A percentile compares a stretch with the other conserved stretches of the same genome.
These are phyloP conservation scores for Macadamia tetraphylla DNA, from an alignment of 164 flowering plant genomes.

Conservation along the genomic window DNA sequence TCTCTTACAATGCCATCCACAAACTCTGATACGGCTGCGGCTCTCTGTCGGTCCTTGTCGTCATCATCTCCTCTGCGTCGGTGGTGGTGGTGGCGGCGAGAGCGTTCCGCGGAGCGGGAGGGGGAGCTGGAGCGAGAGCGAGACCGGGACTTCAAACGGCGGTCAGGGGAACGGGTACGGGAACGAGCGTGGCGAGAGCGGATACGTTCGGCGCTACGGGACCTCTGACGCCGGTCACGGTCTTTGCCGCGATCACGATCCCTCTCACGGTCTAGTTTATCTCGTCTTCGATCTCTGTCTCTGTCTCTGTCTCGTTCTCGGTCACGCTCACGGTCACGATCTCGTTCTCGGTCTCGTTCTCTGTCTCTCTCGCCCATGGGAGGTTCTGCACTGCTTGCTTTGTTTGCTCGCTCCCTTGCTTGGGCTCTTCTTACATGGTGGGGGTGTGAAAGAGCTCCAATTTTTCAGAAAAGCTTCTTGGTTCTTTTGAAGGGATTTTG, in stretches of 20 bases:
- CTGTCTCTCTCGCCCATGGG: too few species aligned
- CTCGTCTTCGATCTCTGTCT: conserved; percentile 17
- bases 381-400: too few species aligned
- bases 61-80: conserved; percentile 29
- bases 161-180: conserved; percentile 32
- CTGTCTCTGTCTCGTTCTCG: conserved; percentile 20
- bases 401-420: too few species aligned
- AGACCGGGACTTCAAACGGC: conserved; percentile 29
- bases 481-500: too few species aligned
- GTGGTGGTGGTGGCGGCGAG: conserved; percentile 36
- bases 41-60: conserved; percentile 24
- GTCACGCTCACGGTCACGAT: conserved; percentile 14
- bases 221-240: conserved; percentile 34
- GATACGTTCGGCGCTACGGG: conserved; percentile 50
- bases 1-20: conserved; percentile 53
- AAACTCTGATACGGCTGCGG: conserved; percentile 33
- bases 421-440: too few species aligned
- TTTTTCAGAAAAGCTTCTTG: too few species aligned
- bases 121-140: conserved; percentile 19
- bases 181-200: conserved; percentile 40
- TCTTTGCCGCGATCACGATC: conserved; percentile 32
- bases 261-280: conserved; percentile 13
- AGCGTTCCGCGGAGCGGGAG: conserved; percentile 29
- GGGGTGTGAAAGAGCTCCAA: too few species aligned
- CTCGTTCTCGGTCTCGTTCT: too few species aligned